phyloP scores from a whole-genome alignment of 208 protist species.

The Acanthamoeba rhysodes region DNA sequence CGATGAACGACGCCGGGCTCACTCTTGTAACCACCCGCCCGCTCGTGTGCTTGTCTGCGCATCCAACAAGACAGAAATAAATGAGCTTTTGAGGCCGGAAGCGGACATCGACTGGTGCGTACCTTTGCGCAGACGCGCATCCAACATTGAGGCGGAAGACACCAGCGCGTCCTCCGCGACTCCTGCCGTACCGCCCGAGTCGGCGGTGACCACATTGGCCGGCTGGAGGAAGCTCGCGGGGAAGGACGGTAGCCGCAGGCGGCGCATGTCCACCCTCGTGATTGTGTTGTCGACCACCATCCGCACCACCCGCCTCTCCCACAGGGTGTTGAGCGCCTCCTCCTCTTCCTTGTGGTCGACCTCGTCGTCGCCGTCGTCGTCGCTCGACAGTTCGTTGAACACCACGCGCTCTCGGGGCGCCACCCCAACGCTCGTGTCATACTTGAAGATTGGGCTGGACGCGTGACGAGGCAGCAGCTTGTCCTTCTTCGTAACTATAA shows the following conservation, averaged over 20 bases:
- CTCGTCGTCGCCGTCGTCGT: slow-evolving; percentile 29
- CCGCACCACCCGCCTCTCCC: slow-evolving; percentile 11
- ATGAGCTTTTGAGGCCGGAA: not conserved
- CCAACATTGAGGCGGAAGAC: not conserved
- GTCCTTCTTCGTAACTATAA: slow-evolving; percentile 37
- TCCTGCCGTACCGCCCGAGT: not conserved
- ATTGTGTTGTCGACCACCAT: slow-evolving; percentile 34
- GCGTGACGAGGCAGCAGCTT: not conserved
- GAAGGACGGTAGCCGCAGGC: not conserved
- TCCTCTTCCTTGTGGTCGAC: slow-evolving; percentile 12
- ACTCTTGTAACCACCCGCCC: not conserved
- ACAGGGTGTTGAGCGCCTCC: slow-evolving; percentile 2
- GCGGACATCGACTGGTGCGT: not conserved
- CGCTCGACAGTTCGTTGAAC: slow-evolving; percentile 10
- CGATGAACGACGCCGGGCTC: slow-evolving; percentile 26
- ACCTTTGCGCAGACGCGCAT: slow-evolving; percentile 59
- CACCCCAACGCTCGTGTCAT: not conserved
- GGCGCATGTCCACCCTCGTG: slow-evolving; percentile 34
- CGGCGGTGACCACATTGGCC: not conserved
- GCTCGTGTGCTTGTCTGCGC: not conserved
- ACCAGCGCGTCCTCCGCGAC: not conserved
- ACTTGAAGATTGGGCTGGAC: slow-evolving; percentile 43
- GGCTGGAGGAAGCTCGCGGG: not conserved
- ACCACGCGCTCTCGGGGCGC: not conserved
- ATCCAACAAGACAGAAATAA: not conserved